Evolutionary conservation across 1,139 yeast species (phyloP).

Genomic region (Schwanniomyces etchellsii): DNA sequence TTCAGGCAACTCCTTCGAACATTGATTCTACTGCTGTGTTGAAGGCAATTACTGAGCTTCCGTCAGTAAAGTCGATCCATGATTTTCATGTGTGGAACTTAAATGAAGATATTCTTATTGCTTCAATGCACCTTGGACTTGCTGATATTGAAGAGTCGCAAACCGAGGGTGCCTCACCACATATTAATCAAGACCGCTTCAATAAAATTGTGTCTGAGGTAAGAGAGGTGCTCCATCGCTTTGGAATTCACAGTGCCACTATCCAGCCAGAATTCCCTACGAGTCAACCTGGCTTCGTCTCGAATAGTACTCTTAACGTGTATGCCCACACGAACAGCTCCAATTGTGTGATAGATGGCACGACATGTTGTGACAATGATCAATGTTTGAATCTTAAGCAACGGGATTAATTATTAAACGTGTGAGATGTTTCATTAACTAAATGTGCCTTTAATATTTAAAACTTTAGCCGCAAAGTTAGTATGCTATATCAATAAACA

Average conservation of each 20-base stretch:
- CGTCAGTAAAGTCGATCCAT: conserved; percentile 79
- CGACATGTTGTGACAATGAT: conserved; percentile 30
- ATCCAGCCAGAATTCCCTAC: conserved; percentile 78
- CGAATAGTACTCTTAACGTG: conserved; percentile 14
- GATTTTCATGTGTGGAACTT: conserved; percentile 97
- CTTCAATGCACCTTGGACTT: conserved; percentile 77
- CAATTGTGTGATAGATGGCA: conserved; percentile 30
- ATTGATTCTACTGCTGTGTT: conserved; percentile 73
- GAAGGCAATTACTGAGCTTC: conserved; percentile 57
- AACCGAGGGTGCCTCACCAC: conserved; percentile 6
- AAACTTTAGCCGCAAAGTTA: no score
- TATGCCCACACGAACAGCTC: conserved; percentile 30
- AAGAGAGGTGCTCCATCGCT: conserved; percentile 71
- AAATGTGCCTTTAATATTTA: no score
- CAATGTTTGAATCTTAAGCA: conserved; percentile 16
- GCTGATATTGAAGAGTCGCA: conserved; percentile 22
- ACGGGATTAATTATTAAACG: no score
- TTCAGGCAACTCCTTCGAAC: conserved; percentile 88
- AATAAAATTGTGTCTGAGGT: conserved; percentile 69
- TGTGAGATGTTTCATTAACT: no score
- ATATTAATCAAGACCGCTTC: conserved; percentile 45
- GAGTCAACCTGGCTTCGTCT: conserved; percentile 3
- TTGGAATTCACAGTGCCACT: conserved; percentile 90
- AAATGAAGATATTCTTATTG: conserved; percentile 81
- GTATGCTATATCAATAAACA: neutral